phyloP scores from a whole-genome alignment of 768 basidiomycete genomes.

The Baorangia bicolor region DNA sequence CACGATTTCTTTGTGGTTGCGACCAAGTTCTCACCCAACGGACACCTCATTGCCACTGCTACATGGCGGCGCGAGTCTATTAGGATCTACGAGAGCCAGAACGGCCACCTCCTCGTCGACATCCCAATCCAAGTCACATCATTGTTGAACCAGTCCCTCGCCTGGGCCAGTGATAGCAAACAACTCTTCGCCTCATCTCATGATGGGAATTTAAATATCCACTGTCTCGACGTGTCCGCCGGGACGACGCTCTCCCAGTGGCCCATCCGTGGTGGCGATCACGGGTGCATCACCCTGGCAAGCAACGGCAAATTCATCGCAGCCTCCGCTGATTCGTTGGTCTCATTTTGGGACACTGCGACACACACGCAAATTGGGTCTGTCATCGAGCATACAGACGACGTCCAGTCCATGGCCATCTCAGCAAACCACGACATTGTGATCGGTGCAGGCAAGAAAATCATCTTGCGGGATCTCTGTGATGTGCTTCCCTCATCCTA shows the following conservation, averaged over 20 bases:
- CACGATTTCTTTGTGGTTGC: background rate
- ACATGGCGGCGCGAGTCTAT: background rate
- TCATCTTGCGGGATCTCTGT: background rate
- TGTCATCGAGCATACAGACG: background rate
- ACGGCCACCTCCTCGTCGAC: no score
- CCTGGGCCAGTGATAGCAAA: no score
- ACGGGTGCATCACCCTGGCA: background rate
- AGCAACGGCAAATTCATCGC: background rate
- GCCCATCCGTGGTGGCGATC: background rate
- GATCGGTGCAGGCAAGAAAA: background rate
- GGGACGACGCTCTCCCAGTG: background rate
- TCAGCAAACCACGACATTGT: background rate
- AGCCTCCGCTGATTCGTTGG: background rate
- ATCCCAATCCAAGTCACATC: background rate
- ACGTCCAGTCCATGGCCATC: background rate
- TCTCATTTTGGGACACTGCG: conserved; percentile 7
- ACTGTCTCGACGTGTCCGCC: background rate
- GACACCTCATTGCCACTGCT: background rate
- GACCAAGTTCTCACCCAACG: conserved; percentile 2
- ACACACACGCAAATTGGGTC: background rate
- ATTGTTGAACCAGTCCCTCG: background rate
- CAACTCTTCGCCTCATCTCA: background rate
- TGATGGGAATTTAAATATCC: background rate
- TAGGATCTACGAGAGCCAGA: no score
- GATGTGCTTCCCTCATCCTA: background rate